Conservation (phyloP, 176 grass and related monocot species). For the Bonia amplexicaulis region DNA sequence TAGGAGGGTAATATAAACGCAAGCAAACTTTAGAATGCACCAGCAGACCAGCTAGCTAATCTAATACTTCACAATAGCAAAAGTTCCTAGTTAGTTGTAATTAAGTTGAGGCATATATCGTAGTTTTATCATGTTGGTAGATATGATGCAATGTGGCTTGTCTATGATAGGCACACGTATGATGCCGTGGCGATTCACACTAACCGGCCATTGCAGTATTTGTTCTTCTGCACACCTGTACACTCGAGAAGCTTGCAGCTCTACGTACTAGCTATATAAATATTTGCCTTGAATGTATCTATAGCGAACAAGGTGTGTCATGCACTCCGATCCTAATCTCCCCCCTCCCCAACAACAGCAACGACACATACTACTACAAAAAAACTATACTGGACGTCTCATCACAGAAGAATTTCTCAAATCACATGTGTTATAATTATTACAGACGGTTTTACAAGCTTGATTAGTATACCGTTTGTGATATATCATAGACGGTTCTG, state of each 20-base stretch:
- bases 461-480: too few species aligned
- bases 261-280: not conserved
- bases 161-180: not conserved
- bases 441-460: too few species aligned
- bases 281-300: not conserved
- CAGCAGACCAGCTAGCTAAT: not conserved
- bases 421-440: too few species aligned
- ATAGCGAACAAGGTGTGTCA: not conserved
- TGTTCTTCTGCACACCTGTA: not conserved
- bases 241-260: not conserved
- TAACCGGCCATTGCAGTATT: not conserved
- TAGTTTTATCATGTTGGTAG: not conserved
- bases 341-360: not conserved
- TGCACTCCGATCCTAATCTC: too few species aligned
- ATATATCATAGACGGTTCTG: too few species aligned
- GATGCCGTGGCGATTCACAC: not conserved
- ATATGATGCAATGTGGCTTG: not conserved
- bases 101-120: not conserved
- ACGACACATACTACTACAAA: not conserved
- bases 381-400: too few species aligned
- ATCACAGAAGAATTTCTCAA: too few species aligned
- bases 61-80: not conserved
- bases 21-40: not conserved
- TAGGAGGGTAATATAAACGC: not conserved
- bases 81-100: not conserved